phyloP scores from a whole-genome alignment of 225 moss, liverwort and hornwort genomes.

The Pleurozium schreberi region DNA sequence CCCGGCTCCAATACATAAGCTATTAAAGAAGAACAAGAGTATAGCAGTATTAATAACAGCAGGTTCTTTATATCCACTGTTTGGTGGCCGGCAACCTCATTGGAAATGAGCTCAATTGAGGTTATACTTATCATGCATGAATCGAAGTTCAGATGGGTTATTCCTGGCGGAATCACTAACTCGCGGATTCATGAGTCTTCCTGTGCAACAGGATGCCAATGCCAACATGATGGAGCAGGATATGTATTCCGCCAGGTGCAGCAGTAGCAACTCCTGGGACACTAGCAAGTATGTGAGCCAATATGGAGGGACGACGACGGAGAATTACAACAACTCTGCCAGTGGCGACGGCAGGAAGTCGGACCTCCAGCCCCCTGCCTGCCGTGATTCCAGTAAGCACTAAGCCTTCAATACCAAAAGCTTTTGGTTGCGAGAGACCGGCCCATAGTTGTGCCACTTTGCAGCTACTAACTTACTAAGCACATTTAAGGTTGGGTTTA shows the following conservation, averaged over 20 bases:
- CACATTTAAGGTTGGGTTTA: too few species aligned
- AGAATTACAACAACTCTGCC: not conserved
- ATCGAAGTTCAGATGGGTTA: too few species aligned
- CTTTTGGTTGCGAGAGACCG: not conserved
- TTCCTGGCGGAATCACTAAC: not conserved
- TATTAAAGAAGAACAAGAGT: not conserved
- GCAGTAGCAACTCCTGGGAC: not conserved
- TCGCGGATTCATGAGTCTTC: too few species aligned
- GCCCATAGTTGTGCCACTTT: not conserved
- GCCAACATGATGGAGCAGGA: not conserved
- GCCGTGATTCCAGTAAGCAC: constrained; percentile 4
- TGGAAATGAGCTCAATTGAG: not conserved
- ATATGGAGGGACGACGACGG: not conserved
- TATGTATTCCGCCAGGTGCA: not conserved
- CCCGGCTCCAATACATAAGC: too few species aligned
- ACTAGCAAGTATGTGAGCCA: constrained; percentile 1
- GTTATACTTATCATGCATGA: too few species aligned
- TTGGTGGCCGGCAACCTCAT: not conserved
- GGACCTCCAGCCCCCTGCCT: not conserved
- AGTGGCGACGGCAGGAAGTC: not conserved
- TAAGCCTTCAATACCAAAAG: not conserved
- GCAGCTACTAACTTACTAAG: not conserved
- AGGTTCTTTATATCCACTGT: not conserved
- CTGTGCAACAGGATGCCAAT: constrained; percentile 1
- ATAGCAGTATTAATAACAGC: too few species aligned